A percentile compares a stretch with the other conserved stretches of the same genome.
Evolutionary conservation across 2,329 filamentous ascomycete genomes (phyloP).

Genomic region (Lecanicillium sp.): DNA sequence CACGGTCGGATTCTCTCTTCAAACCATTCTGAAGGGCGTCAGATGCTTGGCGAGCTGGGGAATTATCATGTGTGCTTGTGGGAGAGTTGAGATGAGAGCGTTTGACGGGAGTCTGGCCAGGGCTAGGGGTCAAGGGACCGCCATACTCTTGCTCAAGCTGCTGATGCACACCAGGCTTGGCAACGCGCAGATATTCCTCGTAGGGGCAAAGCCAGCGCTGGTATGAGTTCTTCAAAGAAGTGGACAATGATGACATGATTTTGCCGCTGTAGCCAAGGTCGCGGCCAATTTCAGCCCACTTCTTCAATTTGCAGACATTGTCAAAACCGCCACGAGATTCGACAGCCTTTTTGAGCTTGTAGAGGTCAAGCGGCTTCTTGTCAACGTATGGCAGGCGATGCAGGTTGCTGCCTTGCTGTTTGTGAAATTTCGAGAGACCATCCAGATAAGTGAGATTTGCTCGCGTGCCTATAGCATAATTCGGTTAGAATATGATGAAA

Average conservation of each 20-base stretch:
- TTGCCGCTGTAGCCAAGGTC: constrained; percentile 97
- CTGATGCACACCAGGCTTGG: constrained; percentile 93
- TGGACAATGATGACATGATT: constrained; percentile 98
- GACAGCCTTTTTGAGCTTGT: constrained; percentile 93
- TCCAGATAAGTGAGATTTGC: constrained; percentile 95
- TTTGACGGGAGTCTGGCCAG: constrained; percentile 62
- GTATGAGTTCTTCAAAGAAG: constrained; percentile 95
- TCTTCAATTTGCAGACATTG: constrained; percentile 93
- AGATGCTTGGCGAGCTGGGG: constrained; percentile 53
- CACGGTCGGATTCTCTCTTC: constrained; percentile 38
- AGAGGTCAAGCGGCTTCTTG: constrained; percentile 92
- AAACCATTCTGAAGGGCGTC: constrained; percentile 41
- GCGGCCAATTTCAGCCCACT: constrained; percentile 97
- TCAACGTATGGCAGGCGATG: constrained; percentile 94
- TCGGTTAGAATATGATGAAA: constrained; percentile 5
- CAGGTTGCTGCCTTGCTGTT: constrained; percentile 87
- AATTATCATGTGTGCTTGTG: constrained; percentile 51
- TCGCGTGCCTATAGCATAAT: constrained; percentile 60
- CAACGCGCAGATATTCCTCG: constrained; percentile 83
- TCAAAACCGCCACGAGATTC: constrained; percentile 93
- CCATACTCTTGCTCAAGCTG: constrained; percentile 90
- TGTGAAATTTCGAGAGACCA: constrained; percentile 91
- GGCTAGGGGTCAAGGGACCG: constrained; percentile 75
- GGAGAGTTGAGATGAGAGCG: constrained; percentile 53
- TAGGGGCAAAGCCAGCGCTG: constrained; percentile 96